Percentiles rank a stretch among this genome's conserved stretches.
Evolutionary conservation across 768 basidiomycete genomes (phyloP).

Genomic region (Melanogaster broomeanus): DNA sequence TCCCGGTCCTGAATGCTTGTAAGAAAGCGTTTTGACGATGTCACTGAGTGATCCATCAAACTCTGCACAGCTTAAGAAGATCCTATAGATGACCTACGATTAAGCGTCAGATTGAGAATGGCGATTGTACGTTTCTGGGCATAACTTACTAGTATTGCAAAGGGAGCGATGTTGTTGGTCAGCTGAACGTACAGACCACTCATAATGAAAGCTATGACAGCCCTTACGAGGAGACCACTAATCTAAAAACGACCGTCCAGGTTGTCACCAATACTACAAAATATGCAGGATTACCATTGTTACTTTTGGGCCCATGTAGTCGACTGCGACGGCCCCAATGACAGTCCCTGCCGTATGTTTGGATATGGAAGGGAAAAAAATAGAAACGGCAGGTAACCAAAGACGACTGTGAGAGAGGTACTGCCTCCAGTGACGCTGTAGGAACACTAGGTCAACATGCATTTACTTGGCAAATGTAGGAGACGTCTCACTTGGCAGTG

Average conservation of each 20-base stretch:
- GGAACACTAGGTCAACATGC: neutral
- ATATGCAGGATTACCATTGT: slow-evolving; percentile 55
- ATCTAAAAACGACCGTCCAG: slow-evolving; percentile 45
- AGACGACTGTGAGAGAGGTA: slow-evolving; percentile 55
- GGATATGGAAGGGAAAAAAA: slow-evolving; percentile 4
- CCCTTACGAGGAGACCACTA: slow-evolving; percentile 63
- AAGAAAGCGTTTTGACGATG: neutral
- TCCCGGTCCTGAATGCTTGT: slow-evolving; percentile 58
- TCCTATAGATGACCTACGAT: slow-evolving; percentile 76
- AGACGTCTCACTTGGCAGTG: slow-evolving; percentile 52
- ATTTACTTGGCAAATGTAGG: neutral
- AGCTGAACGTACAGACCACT: slow-evolving; percentile 74
- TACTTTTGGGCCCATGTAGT: slow-evolving; percentile 72
- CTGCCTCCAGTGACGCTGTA: slow-evolving; percentile 59
- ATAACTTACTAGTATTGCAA: slow-evolving; percentile 62
- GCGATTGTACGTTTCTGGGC: neutral
- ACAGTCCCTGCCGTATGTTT: slow-evolving; percentile 48
- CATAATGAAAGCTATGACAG: slow-evolving; percentile 86
- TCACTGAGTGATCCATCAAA: slow-evolving; percentile 48
- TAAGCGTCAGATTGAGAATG: neutral
- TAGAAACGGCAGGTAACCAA: slow-evolving; percentile 52
- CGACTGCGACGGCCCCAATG: slow-evolving; percentile 73
- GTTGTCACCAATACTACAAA: neutral
- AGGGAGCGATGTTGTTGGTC: slow-evolving; percentile 65
- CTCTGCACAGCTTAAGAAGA: slow-evolving; percentile 90